A percentile compares a stretch with the other conserved stretches of the same genome.
These are phyloP conservation scores for Trichosporon coremiiforme DNA, from an alignment of 1,284 basidiomycete genomes.

Conservation along the genomic window DNA sequence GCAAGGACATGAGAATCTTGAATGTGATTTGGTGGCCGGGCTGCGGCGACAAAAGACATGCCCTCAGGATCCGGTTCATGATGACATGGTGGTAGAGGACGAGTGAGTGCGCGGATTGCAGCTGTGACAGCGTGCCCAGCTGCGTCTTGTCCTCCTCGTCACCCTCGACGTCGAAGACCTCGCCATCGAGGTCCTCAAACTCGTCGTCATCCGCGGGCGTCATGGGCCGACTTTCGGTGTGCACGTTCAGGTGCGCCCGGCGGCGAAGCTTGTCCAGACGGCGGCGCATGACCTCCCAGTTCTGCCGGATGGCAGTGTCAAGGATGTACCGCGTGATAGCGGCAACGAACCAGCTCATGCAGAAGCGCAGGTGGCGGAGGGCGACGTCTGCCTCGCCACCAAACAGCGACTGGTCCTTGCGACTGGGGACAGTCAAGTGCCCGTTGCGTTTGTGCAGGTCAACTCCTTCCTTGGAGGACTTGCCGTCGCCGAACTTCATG, in stretches of 20 bases:
- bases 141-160: slow-evolving; percentile 51
- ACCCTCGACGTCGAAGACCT: slow-evolving; percentile 25
- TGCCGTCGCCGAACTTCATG: slow-evolving; percentile 30
- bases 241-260: slow-evolving; percentile 12
- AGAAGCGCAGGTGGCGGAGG: slow-evolving; percentile 70
- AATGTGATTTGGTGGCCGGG: slow-evolving; percentile 67
- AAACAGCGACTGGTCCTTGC: neutral
- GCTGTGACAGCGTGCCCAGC: slow-evolving; percentile 35
- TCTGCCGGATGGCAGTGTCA: slow-evolving; percentile 72
- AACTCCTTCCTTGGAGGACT: slow-evolving; percentile 12
- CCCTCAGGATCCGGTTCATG: slow-evolving; percentile 73
- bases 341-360: slow-evolving; percentile 69
- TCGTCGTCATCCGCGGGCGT: slow-evolving; percentile 35
- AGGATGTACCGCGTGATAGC: slow-evolving; percentile 69
- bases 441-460: neutral
- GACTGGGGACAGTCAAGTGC: neutral
- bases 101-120: slow-evolving; percentile 70
- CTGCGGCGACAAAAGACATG: slow-evolving; percentile 67
- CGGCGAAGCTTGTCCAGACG: slow-evolving; percentile 46
- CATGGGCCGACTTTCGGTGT: slow-evolving; percentile 30
- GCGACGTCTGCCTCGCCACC: slow-evolving; percentile 58
- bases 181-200: slow-evolving; percentile 30
- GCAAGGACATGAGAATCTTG: slow-evolving; percentile 66
- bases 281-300: slow-evolving; percentile 69
- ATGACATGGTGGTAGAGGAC: slow-evolving; percentile 69